A percentile compares a stretch with the other conserved stretches of the same genome.
These are phyloP conservation scores for Aegilops longissima DNA, from an alignment of 176 grass and related monocot species.

Conservation along the genomic window DNA sequence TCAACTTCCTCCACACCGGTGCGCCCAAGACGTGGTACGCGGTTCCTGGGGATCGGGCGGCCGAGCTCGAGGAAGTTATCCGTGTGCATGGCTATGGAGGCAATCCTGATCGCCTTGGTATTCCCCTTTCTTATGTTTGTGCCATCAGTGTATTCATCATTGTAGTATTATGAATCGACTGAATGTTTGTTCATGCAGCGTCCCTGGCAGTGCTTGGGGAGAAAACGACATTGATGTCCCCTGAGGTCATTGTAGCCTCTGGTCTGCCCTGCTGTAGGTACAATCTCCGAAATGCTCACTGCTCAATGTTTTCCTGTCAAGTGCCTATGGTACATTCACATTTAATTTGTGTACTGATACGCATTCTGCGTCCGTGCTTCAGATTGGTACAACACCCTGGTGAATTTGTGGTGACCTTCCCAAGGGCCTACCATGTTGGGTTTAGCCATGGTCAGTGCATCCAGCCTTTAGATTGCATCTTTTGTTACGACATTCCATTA, in stretches of 20 bases:
- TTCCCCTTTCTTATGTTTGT: background rate
- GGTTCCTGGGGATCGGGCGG: constrained; percentile 56
- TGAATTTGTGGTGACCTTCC: constrained; percentile 98
- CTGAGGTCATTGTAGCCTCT: constrained; percentile 64
- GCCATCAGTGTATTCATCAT: background rate
- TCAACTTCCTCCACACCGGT: constrained; percentile 84
- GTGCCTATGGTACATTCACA: background rate
- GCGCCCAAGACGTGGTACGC: constrained; percentile 94
- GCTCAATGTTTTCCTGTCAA: background rate
- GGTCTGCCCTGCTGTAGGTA: constrained; percentile 96
- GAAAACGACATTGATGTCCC: constrained; percentile 92
- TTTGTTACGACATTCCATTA: background rate
- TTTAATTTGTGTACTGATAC: constrained; percentile 4
- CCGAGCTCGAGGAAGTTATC: constrained; percentile 76
- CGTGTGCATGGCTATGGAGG: constrained; percentile 83
- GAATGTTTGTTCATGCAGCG: constrained; percentile 48
- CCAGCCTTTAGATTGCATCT: background rate
- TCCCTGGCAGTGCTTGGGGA: constrained; percentile 83
- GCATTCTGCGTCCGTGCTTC: constrained; percentile 32
- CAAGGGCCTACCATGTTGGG: constrained; percentile 92
- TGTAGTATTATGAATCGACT: background rate
- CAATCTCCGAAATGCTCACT: background rate
- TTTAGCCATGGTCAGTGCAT: constrained; percentile 88
- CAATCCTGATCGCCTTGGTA: constrained; percentile 73
- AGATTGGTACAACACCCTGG: constrained; percentile 98